Conservation (phyloP, 108 stramenopile species). For the Schizochytrium sp. region DNA sequence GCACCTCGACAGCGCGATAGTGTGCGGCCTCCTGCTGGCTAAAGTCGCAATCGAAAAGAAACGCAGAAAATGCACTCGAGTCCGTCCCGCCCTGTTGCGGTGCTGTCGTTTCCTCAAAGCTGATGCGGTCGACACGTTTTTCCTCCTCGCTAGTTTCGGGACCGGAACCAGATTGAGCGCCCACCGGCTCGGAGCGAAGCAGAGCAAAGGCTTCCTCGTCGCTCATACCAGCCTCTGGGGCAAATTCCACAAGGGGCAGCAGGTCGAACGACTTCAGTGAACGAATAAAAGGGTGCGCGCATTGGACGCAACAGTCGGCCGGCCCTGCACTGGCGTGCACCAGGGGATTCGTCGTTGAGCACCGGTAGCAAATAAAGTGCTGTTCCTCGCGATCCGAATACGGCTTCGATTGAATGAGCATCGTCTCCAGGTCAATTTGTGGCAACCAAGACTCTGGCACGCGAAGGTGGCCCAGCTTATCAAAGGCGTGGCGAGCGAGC, state of each 20-base stretch:
- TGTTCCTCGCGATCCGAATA: slow-evolving; percentile 50
- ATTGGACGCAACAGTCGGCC: slow-evolving; percentile 58
- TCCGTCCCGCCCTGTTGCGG: neutral
- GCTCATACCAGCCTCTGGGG: slow-evolving; percentile 36
- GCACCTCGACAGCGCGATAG: slow-evolving; percentile 33
- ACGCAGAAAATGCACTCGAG: slow-evolving; percentile 30
- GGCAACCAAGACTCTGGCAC: slow-evolving; percentile 45
- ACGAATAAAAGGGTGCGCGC: slow-evolving; percentile 62
- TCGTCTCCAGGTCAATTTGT: slow-evolving; percentile 48
- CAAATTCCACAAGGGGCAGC: slow-evolving; percentile 64
- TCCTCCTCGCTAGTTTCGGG: neutral
- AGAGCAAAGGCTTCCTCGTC: slow-evolving; percentile 51
- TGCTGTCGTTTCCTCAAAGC: neutral
- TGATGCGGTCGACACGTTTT: slow-evolving; percentile 23
- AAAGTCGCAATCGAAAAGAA: slow-evolving; percentile 33
- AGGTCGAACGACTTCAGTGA: slow-evolving; percentile 59
- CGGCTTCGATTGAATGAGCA: slow-evolving; percentile 55
- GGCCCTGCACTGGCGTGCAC: slow-evolving; percentile 32
- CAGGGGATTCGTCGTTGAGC: slow-evolving; percentile 56
- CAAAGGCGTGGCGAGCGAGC: slow-evolving; percentile 50
- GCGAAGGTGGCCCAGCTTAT: slow-evolving; percentile 39
- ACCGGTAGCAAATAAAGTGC: slow-evolving; percentile 61
- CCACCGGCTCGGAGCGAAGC: neutral
- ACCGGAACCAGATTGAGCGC: neutral
- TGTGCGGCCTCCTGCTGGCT: slow-evolving; percentile 31